Conservation (phyloP, 2,329 filamentous ascomycete genomes). For the Colletotrichum nymphaeae region DNA sequence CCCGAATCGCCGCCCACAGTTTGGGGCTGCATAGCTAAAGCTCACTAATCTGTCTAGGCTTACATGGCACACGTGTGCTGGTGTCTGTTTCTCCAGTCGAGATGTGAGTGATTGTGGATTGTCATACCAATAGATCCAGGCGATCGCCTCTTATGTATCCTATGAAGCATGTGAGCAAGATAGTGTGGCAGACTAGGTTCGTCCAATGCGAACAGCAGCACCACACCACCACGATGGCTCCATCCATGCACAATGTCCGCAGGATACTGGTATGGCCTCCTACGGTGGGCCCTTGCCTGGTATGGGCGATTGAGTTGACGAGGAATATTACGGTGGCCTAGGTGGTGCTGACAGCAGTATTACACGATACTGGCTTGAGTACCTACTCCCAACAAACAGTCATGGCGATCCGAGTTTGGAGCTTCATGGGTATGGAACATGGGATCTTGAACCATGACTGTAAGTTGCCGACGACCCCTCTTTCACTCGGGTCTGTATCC, state of each 20-base stretch:
- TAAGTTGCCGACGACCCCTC: background rate
- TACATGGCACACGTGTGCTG: background rate
- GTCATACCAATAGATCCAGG: background rate
- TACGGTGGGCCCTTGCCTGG: background rate
- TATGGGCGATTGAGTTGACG: background rate
- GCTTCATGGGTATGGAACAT: background rate
- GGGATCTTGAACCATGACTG: background rate
- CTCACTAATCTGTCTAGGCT: background rate
- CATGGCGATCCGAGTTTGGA: background rate
- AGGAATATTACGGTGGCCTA: background rate
- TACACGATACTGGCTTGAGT: background rate
- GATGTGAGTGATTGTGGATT: background rate
- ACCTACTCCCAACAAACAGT: background rate
- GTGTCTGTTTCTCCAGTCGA: background rate
- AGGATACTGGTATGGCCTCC: background rate
- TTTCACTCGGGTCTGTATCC: background rate
- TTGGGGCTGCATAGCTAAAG: background rate
- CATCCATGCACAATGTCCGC: background rate
- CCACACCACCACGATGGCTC: background rate
- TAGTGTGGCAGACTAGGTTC: constrained; percentile 23
- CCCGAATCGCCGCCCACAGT: constrained; percentile 7
- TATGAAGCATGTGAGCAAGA: constrained; percentile 2
- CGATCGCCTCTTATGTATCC: background rate
- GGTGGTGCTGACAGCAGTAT: background rate
- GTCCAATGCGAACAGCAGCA: constrained; percentile 22